A percentile compares a stretch with the other conserved stretches of the same genome.
These are phyloP conservation scores for Paradendryphiella salina DNA, from an alignment of 2,329 filamentous ascomycete genomes.

Conservation along the genomic window DNA sequence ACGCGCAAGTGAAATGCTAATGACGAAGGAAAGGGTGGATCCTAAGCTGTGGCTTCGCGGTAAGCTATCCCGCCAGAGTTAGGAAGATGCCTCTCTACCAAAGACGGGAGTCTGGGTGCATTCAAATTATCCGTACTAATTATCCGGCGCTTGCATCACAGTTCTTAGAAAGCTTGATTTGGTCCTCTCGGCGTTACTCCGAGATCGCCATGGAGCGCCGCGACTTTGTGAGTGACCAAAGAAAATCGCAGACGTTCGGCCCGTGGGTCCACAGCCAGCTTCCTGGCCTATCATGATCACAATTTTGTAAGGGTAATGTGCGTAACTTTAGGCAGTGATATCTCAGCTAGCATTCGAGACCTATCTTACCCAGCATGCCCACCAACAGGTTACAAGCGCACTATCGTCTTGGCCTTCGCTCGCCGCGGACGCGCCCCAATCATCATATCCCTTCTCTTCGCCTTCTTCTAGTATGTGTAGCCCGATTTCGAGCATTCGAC, in stretches of 20 bases:
- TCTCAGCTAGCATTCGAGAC: constrained; percentile 15
- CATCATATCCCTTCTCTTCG: constrained; percentile 68
- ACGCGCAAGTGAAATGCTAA: constrained; percentile 27
- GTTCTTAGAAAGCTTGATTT: constrained; percentile 21
- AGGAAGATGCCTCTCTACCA: constrained; percentile 28
- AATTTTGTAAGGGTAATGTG: constrained; percentile 8
- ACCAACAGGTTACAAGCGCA: constrained; percentile 67
- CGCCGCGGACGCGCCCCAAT: constrained; percentile 61
- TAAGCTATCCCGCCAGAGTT: constrained; percentile 33
- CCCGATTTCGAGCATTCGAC: constrained; percentile 61
- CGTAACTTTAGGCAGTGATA: constrained; percentile 15
- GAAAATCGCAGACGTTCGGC: constrained; percentile 1
- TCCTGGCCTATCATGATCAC: not conserved
- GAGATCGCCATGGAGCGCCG: constrained; percentile 29
- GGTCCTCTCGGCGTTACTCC: constrained; percentile 24
- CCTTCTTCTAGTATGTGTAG: constrained; percentile 62
- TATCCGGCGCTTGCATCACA: constrained; percentile 38
- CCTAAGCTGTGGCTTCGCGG: constrained; percentile 31
- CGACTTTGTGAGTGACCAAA: constrained; percentile 21
- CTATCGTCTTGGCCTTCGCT: constrained; percentile 54
- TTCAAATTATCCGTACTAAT: constrained; percentile 39
- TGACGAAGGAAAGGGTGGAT: constrained; percentile 35
- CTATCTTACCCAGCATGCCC: constrained; percentile 61
- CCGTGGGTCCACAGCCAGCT: constrained; percentile 9
- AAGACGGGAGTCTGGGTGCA: constrained; percentile 26